These are phyloP conservation scores for Diaporthe vexans DNA, from an alignment of 2,329 filamentous ascomycete genomes.

Conservation along the genomic window DNA sequence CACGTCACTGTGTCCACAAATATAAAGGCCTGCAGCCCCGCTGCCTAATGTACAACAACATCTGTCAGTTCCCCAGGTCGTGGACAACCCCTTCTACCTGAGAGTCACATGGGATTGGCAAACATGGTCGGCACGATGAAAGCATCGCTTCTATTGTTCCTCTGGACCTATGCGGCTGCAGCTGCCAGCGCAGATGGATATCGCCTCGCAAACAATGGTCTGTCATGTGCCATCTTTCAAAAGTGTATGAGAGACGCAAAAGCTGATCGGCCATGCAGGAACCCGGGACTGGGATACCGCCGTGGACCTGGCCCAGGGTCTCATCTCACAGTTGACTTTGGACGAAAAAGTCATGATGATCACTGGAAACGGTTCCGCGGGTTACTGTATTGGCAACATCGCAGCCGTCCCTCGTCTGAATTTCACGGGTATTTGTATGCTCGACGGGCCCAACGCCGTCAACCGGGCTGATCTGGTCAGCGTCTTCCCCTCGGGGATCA, in stretches of 20 bases:
- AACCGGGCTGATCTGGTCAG: slow-evolving; percentile 60
- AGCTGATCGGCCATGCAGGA: background rate
- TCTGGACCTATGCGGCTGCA: background rate
- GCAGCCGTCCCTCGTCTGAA: background rate
- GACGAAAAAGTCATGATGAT: slow-evolving; percentile 15
- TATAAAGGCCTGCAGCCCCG: slow-evolving; percentile 9
- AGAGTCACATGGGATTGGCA: background rate
- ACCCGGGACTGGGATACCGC: slow-evolving; percentile 19
- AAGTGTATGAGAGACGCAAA: background rate
- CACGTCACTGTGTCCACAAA: background rate
- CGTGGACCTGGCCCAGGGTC: background rate
- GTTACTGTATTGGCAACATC: slow-evolving; percentile 15
- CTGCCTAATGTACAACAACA: background rate
- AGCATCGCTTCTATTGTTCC: background rate
- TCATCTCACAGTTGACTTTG: slow-evolving; percentile 25
- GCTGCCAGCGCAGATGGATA: background rate
- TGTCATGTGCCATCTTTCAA: no score
- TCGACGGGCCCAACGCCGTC: slow-evolving; percentile 10
- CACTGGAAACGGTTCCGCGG: background rate
- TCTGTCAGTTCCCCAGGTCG: no score
- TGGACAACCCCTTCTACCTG: background rate
- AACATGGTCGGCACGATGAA: background rate
- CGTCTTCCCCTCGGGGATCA: slow-evolving; percentile 84
- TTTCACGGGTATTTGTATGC: slow-evolving; percentile 17
- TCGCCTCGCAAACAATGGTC: background rate